Percentiles rank a stretch among this genome's conserved stretches.
Evolutionary conservation across 139 green algal genomes (phyloP).

Genomic region (Tetraselmis striata): DNA sequence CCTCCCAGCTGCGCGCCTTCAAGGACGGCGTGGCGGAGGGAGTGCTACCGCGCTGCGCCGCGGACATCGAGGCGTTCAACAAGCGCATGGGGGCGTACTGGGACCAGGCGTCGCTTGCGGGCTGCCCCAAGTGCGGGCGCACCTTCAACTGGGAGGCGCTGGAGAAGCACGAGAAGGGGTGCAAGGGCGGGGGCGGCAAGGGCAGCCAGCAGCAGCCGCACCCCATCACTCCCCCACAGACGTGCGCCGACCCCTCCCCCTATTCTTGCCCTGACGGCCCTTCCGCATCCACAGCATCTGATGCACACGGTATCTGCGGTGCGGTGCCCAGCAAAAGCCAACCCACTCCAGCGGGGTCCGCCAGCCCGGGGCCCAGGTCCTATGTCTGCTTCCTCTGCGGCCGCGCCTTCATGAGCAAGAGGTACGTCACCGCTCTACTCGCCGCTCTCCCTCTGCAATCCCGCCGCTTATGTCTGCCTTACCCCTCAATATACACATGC

Average conservation of each 20-base stretch:
- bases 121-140: neutral
- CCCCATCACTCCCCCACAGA: too few species aligned
- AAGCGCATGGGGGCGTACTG: neutral
- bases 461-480: neutral
- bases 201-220: neutral
- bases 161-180: slow-evolving; percentile 2
- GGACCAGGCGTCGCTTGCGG: neutral
- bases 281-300: too few species aligned
- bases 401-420: neutral
- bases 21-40: neutral
- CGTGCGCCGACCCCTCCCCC: too few species aligned
- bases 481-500: too few species aligned
- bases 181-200: neutral
- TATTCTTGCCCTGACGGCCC: too few species aligned
- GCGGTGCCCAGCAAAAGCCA: neutral
- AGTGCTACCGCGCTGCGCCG: neutral
- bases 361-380: neutral
- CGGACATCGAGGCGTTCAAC: slow-evolving; percentile 1
- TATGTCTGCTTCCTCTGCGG: slow-evolving; percentile 14
- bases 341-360: neutral
- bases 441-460: neutral
- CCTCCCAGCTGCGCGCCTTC: neutral
- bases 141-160: slow-evolving; percentile 7
- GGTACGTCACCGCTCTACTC: neutral
- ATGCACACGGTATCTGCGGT: too few species aligned